A percentile compares a stretch with the other conserved stretches of the same genome.
phyloP scores from a whole-genome alignment of 306 rosid genomes.

The Glycine tomentella region DNA sequence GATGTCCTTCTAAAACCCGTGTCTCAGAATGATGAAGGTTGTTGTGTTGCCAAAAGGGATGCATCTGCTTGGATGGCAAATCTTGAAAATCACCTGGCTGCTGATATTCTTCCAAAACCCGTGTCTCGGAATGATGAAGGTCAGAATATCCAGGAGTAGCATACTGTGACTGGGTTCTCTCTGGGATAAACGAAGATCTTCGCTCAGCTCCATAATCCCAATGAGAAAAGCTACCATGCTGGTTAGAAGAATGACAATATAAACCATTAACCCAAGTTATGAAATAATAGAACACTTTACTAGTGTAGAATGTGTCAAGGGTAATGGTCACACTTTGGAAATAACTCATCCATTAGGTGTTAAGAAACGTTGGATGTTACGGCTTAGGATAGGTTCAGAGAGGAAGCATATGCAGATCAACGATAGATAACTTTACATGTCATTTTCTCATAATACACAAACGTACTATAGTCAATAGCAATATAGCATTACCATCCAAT shows the following conservation, averaged over 20 bases:
- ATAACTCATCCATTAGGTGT: not conserved
- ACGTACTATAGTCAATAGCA: slow-evolving; percentile 21
- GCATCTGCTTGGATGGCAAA: no score
- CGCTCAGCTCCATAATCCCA: slow-evolving; percentile 47
- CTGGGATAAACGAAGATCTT: slow-evolving; percentile 43
- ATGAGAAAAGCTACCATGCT: slow-evolving; percentile 42
- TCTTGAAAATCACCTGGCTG: no score
- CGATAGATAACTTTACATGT: not conserved
- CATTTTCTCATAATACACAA: slow-evolving; percentile 7
- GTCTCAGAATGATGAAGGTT: no score
- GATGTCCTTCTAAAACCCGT: no score
- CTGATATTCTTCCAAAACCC: no score
- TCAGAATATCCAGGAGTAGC: slow-evolving; percentile 47
- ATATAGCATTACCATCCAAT: not conserved
- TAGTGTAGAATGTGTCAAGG: slow-evolving; percentile 11
- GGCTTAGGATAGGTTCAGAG: not conserved
- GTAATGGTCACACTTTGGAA: not conserved
- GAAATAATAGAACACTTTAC: not conserved
- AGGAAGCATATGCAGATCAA: slow-evolving; percentile 8
- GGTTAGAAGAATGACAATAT: slow-evolving; percentile 37
- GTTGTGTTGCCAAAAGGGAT: no score
- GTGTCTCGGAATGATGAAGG: slow-evolving; percentile 44
- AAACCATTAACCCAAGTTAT: not conserved
- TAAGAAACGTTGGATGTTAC: slow-evolving; percentile 12
- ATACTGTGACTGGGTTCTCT: slow-evolving; percentile 47